Conservation (phyloP, 2,329 filamentous ascomycete genomes). For the Coniella lustricola region DNA sequence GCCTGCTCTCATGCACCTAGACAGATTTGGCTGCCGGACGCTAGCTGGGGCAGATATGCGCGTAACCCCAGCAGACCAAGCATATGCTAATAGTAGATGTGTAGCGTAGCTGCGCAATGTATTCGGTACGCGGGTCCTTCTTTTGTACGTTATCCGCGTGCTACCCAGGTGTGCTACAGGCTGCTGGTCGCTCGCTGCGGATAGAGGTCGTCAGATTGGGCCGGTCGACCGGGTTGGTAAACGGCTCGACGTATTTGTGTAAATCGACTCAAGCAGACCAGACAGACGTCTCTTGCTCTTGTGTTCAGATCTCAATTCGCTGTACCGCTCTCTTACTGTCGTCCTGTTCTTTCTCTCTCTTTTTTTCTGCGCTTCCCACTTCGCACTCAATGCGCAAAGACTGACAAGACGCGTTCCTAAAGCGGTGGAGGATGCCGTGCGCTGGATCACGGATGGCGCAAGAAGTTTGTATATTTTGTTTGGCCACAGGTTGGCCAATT, state of each 20-base stretch:
- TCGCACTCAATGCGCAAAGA: no score
- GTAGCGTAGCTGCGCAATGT: no score
- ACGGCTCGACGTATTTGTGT: constrained; percentile 5
- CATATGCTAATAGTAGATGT: constrained; percentile 15
- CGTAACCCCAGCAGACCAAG: constrained; percentile 16
- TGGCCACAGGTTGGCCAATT: no score
- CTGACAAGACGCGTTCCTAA: no score
- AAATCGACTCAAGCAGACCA: constrained; percentile 7
- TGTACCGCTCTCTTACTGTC: neutral
- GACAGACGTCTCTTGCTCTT: neutral
- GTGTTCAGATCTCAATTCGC: neutral
- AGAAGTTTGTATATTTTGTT: no score
- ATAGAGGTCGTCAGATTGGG: no score
- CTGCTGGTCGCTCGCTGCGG: no score
- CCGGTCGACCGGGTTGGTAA: constrained; percentile 2
- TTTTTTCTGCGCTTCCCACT: neutral
- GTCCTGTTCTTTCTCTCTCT: neutral
- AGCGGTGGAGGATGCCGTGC: no score
- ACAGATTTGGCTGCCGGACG: constrained; percentile 33
- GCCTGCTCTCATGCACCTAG: constrained; percentile 35
- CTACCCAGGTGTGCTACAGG: no score
- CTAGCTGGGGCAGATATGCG: constrained; percentile 22
- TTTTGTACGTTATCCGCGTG: no score
- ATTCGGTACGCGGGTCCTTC: no score
- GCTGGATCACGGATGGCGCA: no score